A percentile compares a stretch with the other conserved stretches of the same genome.
Conservation (phyloP, 306 rosid genomes). For the Quercus ilex region DNA sequence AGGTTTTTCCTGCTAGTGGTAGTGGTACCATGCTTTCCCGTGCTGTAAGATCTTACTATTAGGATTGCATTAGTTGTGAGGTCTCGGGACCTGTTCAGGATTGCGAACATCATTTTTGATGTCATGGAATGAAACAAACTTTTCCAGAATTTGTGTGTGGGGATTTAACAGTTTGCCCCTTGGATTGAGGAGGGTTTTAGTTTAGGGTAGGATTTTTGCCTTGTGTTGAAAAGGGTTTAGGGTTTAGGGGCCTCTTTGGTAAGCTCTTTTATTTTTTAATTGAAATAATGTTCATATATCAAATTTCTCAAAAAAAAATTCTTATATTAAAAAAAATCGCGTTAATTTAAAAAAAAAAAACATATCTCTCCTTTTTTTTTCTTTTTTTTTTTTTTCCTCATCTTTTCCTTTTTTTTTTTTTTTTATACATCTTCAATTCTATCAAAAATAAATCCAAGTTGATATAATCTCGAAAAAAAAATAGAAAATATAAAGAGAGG, state of each 20-base stretch:
- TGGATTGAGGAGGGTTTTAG: not conserved
- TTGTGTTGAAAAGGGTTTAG: not conserved
- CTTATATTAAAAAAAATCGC: too few relatives aligned
- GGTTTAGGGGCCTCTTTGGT: not conserved
- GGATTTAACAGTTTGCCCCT: too few relatives aligned
- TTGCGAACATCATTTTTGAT: constrained; percentile 20
- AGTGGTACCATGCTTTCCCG: constrained; percentile 5
- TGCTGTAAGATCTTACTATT: constrained; percentile 23
- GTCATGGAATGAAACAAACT: constrained; percentile 5
- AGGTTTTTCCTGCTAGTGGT: constrained; percentile 31
- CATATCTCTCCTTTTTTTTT: too few relatives aligned
- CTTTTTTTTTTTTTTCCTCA: too few relatives aligned
- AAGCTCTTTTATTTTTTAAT: not conserved
- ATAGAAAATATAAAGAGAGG: too few relatives aligned
- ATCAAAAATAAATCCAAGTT: too few relatives aligned
- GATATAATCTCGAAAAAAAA: too few relatives aligned
- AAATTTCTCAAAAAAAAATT: too few relatives aligned
- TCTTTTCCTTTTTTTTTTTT: too few relatives aligned
- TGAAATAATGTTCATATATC: too few relatives aligned
- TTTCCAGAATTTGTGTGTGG: not conserved
- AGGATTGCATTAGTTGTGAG: constrained; percentile 6
- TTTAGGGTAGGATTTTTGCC: not conserved
- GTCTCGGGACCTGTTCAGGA: constrained; percentile 20
- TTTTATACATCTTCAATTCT: too few relatives aligned
- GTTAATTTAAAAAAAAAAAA: too few relatives aligned